Evolutionary conservation across 2,329 filamentous ascomycete species (phyloP).

Genomic region (Colletotrichum coccodes): DNA sequence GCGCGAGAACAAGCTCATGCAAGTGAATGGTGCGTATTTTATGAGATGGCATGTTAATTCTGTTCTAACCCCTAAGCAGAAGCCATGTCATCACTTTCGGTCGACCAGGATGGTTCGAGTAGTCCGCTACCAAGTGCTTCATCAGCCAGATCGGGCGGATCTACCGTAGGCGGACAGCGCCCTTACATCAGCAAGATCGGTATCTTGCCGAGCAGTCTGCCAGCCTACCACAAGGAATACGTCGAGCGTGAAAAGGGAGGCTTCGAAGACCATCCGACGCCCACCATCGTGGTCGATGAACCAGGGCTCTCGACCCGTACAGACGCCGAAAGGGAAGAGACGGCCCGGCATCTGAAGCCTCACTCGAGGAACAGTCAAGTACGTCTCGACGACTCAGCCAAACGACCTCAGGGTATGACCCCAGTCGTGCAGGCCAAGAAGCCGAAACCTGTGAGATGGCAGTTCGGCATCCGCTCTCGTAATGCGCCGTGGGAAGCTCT

Average conservation of each 20-base stretch:
- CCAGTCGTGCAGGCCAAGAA: slow-evolving; percentile 72
- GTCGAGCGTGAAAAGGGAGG: slow-evolving; percentile 78
- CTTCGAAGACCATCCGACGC: slow-evolving; percentile 53
- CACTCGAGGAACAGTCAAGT: slow-evolving; percentile 76
- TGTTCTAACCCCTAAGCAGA: slow-evolving; percentile 36
- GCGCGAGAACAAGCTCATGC: slow-evolving; percentile 97
- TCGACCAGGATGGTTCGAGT: slow-evolving; percentile 47
- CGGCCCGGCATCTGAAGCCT: slow-evolving; percentile 82
- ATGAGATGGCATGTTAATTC: not conserved
- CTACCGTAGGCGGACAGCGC: slow-evolving; percentile 59
- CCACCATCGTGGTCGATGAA: slow-evolving; percentile 58
- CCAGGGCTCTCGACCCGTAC: slow-evolving; percentile 60
- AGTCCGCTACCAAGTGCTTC: slow-evolving; percentile 65
- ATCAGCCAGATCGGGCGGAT: slow-evolving; percentile 63
- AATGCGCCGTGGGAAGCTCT: slow-evolving; percentile 96
- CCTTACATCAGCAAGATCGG: slow-evolving; percentile 86
- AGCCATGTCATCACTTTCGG: slow-evolving; percentile 37
- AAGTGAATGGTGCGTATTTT: slow-evolving; percentile 76
- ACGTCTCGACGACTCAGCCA: slow-evolving; percentile 72
- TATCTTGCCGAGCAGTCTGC: slow-evolving; percentile 89
- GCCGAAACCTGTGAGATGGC: slow-evolving; percentile 88
- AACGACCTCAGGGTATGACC: slow-evolving; percentile 70
- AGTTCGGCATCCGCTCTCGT: slow-evolving; percentile 95
- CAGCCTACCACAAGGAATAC: slow-evolving; percentile 89
- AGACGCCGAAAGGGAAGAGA: slow-evolving; percentile 83